phyloP scores from a whole-genome alignment of 163 green algal species.

The Coccomyxa subellipsoidea region DNA sequence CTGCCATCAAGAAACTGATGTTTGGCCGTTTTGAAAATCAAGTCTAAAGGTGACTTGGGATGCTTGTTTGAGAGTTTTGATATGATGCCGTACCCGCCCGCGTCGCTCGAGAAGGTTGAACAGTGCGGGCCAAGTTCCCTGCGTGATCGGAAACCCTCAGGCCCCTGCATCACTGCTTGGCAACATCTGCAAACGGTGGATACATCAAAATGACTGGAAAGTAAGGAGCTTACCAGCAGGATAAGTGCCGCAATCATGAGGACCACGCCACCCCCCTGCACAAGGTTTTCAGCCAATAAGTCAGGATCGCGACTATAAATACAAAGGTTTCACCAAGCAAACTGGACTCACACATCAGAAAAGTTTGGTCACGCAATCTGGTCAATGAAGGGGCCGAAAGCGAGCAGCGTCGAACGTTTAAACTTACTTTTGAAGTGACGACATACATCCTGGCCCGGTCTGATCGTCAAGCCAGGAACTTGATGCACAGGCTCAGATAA shows the following conservation, averaged over 20 bases:
- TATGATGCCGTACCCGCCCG: neutral
- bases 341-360: neutral
- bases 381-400: no score
- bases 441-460: neutral
- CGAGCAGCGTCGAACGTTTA: no score
- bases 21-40: no score
- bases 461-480: neutral
- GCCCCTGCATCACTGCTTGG: neutral
- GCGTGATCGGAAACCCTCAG: neutral
- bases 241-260: conserved; percentile 10
- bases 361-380: no score
- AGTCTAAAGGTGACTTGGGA: no score
- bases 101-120: conserved; percentile 26
- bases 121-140: conserved; percentile 30
- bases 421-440: neutral
- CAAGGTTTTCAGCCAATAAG: conserved; percentile 16
- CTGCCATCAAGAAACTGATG: no score
- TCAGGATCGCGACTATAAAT: neutral
- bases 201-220: no score
- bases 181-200: no score
- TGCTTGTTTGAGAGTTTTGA: neutral
- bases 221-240: neutral
- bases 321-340: neutral
- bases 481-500: no score
- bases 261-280: neutral